These are phyloP conservation scores for Curvularia eragrostidis DNA, from an alignment of 2,329 filamentous ascomycete genomes.

Conservation along the genomic window DNA sequence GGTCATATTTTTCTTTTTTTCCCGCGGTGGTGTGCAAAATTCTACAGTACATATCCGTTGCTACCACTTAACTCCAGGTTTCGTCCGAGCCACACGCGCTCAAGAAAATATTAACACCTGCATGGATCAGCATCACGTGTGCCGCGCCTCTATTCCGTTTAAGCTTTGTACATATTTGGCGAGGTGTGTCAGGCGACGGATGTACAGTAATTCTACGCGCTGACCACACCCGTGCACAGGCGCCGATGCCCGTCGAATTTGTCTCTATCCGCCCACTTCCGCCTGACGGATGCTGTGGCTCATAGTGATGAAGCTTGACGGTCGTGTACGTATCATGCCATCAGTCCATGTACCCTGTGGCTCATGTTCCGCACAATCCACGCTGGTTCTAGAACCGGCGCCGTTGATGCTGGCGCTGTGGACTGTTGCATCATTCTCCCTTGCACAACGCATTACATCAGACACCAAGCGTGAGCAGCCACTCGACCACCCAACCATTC, in stretches of 20 bases:
- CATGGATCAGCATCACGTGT: slow-evolving; percentile 26
- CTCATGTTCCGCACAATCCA: not conserved
- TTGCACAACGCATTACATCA: slow-evolving; percentile 10
- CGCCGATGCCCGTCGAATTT: slow-evolving; percentile 13
- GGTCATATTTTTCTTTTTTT: slow-evolving; percentile 3
- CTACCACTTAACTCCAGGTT: slow-evolving; percentile 18
- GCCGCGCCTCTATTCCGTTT: slow-evolving; percentile 24
- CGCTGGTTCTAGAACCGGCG: not conserved
- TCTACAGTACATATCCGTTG: not conserved
- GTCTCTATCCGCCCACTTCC: slow-evolving; percentile 30
- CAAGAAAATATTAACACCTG: slow-evolving; percentile 19
- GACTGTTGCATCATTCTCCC: slow-evolving; percentile 1
- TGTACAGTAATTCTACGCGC: slow-evolving; percentile 16
- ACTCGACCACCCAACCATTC: not conserved
- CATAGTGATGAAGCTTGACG: slow-evolving; percentile 9
- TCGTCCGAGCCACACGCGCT: slow-evolving; percentile 27
- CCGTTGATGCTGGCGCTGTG: slow-evolving; percentile 1
- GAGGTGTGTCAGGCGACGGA: slow-evolving; percentile 20
- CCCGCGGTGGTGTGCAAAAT: slow-evolving; percentile 4
- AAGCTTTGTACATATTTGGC: slow-evolving; percentile 31
- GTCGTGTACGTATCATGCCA: slow-evolving; percentile 5
- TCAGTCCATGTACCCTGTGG: not conserved
- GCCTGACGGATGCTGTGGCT: slow-evolving; percentile 16
- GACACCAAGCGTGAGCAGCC: slow-evolving; percentile 10
- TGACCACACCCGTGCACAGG: slow-evolving; percentile 14